These are phyloP conservation scores for Pichia nanzhaoensis DNA, from an alignment of 805 yeast genomes.

Conservation along the genomic window DNA sequence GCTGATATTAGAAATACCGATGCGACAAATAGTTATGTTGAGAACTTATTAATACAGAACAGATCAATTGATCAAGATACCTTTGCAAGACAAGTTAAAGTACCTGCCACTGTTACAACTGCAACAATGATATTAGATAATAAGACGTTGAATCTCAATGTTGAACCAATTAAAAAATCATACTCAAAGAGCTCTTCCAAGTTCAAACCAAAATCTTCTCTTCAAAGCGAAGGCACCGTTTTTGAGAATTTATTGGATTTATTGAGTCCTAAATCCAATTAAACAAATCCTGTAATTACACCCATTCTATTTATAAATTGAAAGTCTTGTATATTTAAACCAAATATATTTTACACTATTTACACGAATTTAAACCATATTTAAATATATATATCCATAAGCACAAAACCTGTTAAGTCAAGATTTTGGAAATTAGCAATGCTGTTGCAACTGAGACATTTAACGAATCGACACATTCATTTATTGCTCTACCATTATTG, in stretches of 20 bases:
- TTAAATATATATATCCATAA: not conserved
- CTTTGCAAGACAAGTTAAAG: slow-evolving; percentile 26
- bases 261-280: no score
- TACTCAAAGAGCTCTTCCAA: no score
- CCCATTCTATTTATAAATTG: no score
- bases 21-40: slow-evolving; percentile 14
- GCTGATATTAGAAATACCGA: slow-evolving; percentile 18
- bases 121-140: slow-evolving; percentile 22
- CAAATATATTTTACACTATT: no score
- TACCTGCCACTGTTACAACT: slow-evolving; percentile 24
- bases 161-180: slow-evolving; percentile 13
- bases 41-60: slow-evolving; percentile 20
- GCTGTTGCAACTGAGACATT: slow-evolving; percentile 91
- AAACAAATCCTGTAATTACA: no score
- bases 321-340: no score
- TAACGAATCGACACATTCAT: slow-evolving; percentile 58
- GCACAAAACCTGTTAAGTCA: not conserved
- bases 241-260: not conserved
- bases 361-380: not conserved
- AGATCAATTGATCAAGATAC: slow-evolving; percentile 21
- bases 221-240: not conserved
- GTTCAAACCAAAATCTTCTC: no score
- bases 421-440: slow-evolving; percentile 32
- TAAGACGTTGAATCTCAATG: slow-evolving; percentile 19
- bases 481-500: slow-evolving; percentile 23